phyloP scores from a whole-genome alignment of 805 yeast genomes.

The Yarrowia sp. region DNA sequence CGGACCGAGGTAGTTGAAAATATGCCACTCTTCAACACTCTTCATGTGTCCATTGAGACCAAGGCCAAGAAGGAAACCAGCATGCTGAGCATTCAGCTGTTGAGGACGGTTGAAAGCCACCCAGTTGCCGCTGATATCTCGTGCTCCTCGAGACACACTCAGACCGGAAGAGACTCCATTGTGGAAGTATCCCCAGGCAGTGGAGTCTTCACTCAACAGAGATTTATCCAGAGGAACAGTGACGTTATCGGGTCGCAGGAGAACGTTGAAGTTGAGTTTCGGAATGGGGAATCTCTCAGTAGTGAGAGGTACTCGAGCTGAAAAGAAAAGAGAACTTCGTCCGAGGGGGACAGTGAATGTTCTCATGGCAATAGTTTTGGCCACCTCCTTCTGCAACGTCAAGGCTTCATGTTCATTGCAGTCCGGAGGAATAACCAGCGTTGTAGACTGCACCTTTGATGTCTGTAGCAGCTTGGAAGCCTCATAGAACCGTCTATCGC shows the following conservation, averaged over 20 bases:
- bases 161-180: constrained; percentile 89
- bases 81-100: constrained; percentile 76
- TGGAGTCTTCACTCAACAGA: constrained; percentile 37
- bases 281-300: constrained; percentile 85
- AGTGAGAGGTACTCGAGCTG: constrained; percentile 69
- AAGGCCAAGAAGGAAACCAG: constrained; percentile 88
- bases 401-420: constrained; percentile 57
- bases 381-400: constrained; percentile 53
- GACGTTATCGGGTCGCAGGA: constrained; percentile 63
- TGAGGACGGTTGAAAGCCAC: constrained; percentile 80
- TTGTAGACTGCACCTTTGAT: constrained; percentile 55
- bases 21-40: constrained; percentile 90
- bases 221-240: constrained; percentile 61
- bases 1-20: constrained; percentile 87
- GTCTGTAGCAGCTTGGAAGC: constrained; percentile 70
- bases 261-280: constrained; percentile 63
- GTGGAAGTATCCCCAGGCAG: constrained; percentile 85
- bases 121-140: constrained; percentile 85
- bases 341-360: constrained; percentile 78
- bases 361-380: constrained; percentile 61
- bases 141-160: constrained; percentile 63
- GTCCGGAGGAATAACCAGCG: constrained; percentile 43
- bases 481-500: constrained; percentile 77
- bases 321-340: constrained; percentile 67
- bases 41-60: constrained; percentile 89